Evolutionary conservation across 208 protist species (phyloP).

Genomic region (Crithidia brevicula): DNA sequence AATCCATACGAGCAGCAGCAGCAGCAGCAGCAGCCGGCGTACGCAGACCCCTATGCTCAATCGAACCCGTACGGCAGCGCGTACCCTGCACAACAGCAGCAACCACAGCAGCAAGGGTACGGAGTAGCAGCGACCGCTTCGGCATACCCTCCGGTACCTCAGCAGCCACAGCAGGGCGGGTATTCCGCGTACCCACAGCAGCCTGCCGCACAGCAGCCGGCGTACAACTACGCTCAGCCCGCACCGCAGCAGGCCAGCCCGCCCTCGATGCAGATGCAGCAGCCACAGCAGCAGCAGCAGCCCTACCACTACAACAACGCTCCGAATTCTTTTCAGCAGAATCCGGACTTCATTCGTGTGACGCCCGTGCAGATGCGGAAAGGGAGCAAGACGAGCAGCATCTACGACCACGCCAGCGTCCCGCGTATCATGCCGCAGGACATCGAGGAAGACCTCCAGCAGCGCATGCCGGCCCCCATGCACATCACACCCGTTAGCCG

Average conservation of each 20-base stretch:
- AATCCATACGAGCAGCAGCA: constrained; percentile 14
- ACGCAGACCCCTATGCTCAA: constrained; percentile 18
- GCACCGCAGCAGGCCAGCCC: not conserved
- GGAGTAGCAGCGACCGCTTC: constrained; percentile 21
- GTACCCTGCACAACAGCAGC: constrained; percentile 23
- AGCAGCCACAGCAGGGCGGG: constrained; percentile 12
- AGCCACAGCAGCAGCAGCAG: not conserved
- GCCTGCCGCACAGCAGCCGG: constrained; percentile 11
- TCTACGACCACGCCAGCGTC: constrained; percentile 68
- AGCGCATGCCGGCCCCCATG: constrained; percentile 31
- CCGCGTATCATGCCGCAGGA: constrained; percentile 71
- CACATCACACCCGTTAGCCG: constrained; percentile 58
- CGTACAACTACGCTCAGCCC: constrained; percentile 16
- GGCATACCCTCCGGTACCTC: constrained; percentile 9
- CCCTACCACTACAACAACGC: constrained; percentile 23
- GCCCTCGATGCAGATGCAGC: not conserved
- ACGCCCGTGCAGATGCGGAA: constrained; percentile 24
- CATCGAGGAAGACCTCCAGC: constrained; percentile 60
- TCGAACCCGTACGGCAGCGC: constrained; percentile 16
- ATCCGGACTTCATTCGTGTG: constrained; percentile 31
- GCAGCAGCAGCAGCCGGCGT: constrained; percentile 19
- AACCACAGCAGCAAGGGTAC: constrained; percentile 22
- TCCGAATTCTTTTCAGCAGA: constrained; percentile 2
- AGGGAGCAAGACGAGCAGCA: constrained; percentile 24
- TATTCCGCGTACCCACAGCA: constrained; percentile 1